Base-by-base conservation (phyloP, 192 early-diverging fungal genomes). In the Backusella circina region DNA sequence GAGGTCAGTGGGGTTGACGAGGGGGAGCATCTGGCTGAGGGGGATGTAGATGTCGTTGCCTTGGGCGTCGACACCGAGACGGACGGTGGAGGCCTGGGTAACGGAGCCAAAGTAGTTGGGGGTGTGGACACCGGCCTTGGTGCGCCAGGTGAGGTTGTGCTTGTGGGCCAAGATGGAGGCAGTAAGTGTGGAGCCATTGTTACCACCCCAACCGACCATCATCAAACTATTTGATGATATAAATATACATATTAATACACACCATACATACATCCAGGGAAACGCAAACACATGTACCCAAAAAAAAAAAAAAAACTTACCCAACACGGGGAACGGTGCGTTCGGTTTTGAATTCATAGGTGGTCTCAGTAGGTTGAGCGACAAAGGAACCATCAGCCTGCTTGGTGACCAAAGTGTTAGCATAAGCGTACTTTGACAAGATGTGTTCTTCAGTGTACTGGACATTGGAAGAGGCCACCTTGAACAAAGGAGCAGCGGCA, bases 121-220 rank as follows among this genome's bases (percentile, higher is more conserved):
- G 32, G 81, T 71, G 86, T 99, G 95, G 54, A 91, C 84, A 76
- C 98, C 98, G 72, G 92, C 90, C 87, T 96, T 98, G 72, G 97
- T 98, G 84, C 88, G 89, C 97, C 96, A 99, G 71, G 88, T 87
- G 72, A 97, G 87, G 70, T 93, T 90, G 75, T 86, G 80, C 84
- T 91, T 93, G 92, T 99, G 97, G 76, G 98, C 97, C 69, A 97
- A 86, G 85, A 98, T 95, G 82, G 95, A 93, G 7, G 98, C 98
- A 50, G 97, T 98, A 73, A 99, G 80, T 71, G 97, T 99, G 70
- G 96, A 94, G 71, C 97, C 97, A 86, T 99, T 99, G 94, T 99
- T 99, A 79, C 98, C 98, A 79, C 96, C 98, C 95, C 95, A 97
- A 35, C 98, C 98, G 79, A 99, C 96, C 83, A 99, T 92, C 98